Evolutionary conservation across 2,329 filamentous ascomycete genomes (phyloP).

Genomic region (Botrytis porri): DNA sequence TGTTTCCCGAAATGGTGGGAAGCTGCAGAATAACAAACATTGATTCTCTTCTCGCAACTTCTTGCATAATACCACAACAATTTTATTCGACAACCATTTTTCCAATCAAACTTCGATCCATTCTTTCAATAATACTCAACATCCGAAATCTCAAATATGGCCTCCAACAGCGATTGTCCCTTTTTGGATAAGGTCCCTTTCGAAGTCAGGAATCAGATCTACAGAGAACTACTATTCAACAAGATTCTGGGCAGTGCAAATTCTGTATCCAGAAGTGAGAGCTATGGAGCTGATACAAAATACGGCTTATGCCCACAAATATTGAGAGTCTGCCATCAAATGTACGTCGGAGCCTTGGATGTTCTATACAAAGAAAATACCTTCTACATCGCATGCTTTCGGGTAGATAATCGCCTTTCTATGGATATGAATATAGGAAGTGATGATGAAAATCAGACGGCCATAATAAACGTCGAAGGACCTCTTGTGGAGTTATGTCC

Average conservation of each 20-base stretch:
- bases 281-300: background rate
- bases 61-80: background rate
- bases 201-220: conserved; percentile 59
- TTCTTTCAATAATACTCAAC: background rate
- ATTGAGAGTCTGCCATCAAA: conserved; percentile 13
- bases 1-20: background rate
- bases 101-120: background rate
- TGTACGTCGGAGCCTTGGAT: conserved; percentile 26
- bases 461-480: background rate
- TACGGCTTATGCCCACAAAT: conserved; percentile 24
- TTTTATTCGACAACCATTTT: background rate
- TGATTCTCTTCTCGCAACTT: background rate
- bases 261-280: background rate
- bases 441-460: background rate
- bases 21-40: background rate
- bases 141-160: background rate
- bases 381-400: conserved; percentile 37
- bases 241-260: background rate
- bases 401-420: background rate
- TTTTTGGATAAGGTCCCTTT: conserved; percentile 9
- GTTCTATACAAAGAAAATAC: conserved; percentile 46
- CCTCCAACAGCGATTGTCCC: background rate
- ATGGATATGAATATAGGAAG: background rate
- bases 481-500: conserved; percentile 12
- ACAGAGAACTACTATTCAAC: conserved; percentile 21